Evolutionary conservation across 2,329 filamentous ascomycete genomes (phyloP).

Genomic region (Ilyonectria sp.): DNA sequence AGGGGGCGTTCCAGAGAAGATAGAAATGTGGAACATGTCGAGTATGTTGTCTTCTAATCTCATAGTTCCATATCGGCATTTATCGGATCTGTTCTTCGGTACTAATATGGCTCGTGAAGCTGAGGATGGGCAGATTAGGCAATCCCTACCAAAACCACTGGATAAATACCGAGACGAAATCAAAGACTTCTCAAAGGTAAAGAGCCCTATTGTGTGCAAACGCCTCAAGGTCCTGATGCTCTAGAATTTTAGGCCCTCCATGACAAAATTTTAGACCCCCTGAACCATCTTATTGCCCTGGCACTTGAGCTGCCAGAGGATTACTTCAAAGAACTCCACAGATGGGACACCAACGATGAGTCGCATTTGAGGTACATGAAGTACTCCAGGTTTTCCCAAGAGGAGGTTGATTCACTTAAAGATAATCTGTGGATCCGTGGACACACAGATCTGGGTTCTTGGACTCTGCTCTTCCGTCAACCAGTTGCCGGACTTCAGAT

Average conservation of each 20-base stretch:
- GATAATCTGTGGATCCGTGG: conserved; percentile 60
- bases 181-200: conserved; percentile 64
- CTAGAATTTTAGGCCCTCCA: conserved; percentile 56
- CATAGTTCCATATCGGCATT: no score
- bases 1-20: conserved; percentile 56
- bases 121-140: conserved; percentile 47
- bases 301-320: conserved; percentile 73
- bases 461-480: conserved; percentile 72
- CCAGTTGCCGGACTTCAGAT: conserved; percentile 71
- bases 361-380: conserved; percentile 75
- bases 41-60: conserved; percentile 36
- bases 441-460: conserved; percentile 69
- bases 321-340: conserved; percentile 66
- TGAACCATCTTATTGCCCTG: conserved; percentile 74
- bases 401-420: conserved; percentile 60
- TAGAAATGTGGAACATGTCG: conserved; percentile 54
- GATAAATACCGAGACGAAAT: conserved; percentile 68
- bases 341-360: conserved; percentile 69
- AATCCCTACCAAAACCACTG: conserved; percentile 59
- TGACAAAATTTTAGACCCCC: conserved; percentile 66
- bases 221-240: not conserved
- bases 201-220: not conserved
- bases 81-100: not conserved
- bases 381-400: conserved; percentile 63
- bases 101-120: conserved; percentile 26